Base-by-base conservation (phyloP, 352 stramenopile species). In the Achlya hypogyna region DNA sequence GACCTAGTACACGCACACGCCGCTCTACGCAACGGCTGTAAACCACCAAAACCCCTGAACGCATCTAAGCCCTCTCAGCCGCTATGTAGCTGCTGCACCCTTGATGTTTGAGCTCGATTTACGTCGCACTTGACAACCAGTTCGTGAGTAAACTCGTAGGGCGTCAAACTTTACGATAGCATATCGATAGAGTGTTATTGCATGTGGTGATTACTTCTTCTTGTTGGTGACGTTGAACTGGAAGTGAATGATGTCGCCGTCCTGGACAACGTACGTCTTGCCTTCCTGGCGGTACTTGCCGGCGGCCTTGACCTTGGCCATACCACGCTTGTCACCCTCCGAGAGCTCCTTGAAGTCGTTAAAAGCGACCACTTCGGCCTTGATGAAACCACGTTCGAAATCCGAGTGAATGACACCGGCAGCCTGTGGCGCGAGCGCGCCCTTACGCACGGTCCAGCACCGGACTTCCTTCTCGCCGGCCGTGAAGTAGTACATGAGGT, bases 401-500 rank as follows among this genome's bases (percentile, higher is more conserved):
- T 98, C 91, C 18, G 78, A 86, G 71, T 98, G 92, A 73, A 98
- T 98, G 4, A 96, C 89, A 29, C 88, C 89, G 27, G 90, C 86
- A 23, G 88, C 88, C 53, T 76, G 69, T 9, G 69, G 63, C n/a
- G 64, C 65, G 35, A 49, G 22, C 9, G 53, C 29, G 34, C 65
- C 65, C 28, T 71, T 64, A 29, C 59, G 64, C 18, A 71, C 25
- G 16, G 89, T 97, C 94, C 94, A 98, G 32, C 84, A 88, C 31
- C 88, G 72, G 10, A 98, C 91, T 79, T 98, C 94, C 60, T 97
- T 95, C 28, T 77, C 67, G 59, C 94, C 94, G 8, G 86, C 85
- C 14, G 94, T 98, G 75, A 97, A 97, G 74, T 94, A 74, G 28
- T 95, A 86, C 70, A 97, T 93, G 31, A 98, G 78, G 63, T 96